These are phyloP conservation scores for Posidonia australis DNA, from an alignment of 106 monocot species.

Conservation along the genomic window DNA sequence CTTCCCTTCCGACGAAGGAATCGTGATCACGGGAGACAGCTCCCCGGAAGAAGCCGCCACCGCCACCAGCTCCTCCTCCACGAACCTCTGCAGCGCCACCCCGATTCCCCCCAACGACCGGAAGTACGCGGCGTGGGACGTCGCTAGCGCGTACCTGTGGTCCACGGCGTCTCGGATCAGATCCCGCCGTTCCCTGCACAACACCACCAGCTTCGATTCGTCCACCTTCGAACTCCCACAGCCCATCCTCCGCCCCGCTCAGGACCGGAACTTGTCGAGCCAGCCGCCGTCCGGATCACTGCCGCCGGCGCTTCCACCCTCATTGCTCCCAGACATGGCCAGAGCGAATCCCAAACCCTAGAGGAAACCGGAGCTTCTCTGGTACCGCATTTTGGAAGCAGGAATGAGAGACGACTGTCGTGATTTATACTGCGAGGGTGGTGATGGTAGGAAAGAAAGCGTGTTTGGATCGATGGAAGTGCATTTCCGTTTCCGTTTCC, in stretches of 20 bases:
- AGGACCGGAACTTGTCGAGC: no score
- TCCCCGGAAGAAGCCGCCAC: slow-evolving; percentile 10
- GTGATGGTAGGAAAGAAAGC: no score
- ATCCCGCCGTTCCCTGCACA: slow-evolving; percentile 44
- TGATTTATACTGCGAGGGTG: no score
- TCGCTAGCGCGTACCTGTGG: slow-evolving; percentile 46
- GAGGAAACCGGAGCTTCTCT: no score
- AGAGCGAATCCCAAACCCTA: no score
- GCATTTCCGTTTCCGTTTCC: no score
- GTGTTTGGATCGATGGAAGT: no score
- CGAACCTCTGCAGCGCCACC: slow-evolving; percentile 57
- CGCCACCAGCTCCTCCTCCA: slow-evolving; percentile 26
- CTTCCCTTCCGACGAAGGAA: slow-evolving; percentile 47
- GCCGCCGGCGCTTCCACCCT: background rate
- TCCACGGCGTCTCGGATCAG: slow-evolving; percentile 47
- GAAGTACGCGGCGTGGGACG: slow-evolving; percentile 55
- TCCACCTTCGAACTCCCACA: slow-evolving; percentile 46
- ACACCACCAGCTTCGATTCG: slow-evolving; percentile 25
- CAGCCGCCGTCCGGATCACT: no score
- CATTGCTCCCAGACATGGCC: no score
- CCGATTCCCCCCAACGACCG: slow-evolving; percentile 37
- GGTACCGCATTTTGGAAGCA: no score
- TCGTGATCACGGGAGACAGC: slow-evolving; percentile 37
- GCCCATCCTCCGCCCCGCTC: slow-evolving; percentile 33
- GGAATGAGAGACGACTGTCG: no score